These are phyloP conservation scores for Apiotrichum porosum DNA, from an alignment of 1,284 basidiomycete species.

Conservation along the genomic window DNA sequence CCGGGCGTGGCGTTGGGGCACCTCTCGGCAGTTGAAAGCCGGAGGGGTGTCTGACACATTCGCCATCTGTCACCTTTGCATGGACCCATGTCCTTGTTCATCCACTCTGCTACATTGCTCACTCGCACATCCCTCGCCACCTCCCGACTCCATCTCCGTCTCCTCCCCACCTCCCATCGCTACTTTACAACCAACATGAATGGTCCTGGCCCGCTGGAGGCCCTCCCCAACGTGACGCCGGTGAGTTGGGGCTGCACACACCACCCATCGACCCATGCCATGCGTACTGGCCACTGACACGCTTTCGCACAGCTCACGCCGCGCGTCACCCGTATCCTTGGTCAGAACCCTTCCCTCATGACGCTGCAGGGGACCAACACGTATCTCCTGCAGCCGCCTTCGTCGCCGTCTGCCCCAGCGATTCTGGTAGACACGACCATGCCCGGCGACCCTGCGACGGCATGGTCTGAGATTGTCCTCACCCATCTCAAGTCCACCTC, in stretches of 20 bases:
- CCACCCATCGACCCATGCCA: neutral
- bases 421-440: slow-evolving; percentile 81
- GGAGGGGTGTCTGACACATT: too few relatives aligned
- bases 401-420: slow-evolving; percentile 61
- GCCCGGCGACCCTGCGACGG: slow-evolving; percentile 56
- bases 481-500: slow-evolving; percentile 21
- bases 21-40: too few relatives aligned
- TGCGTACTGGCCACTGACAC: neutral
- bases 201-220: slow-evolving; percentile 19
- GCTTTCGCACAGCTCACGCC: slow-evolving; percentile 37
- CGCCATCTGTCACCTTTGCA: too few relatives aligned
- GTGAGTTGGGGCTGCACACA: slow-evolving; percentile 14
- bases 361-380: slow-evolving; percentile 95
- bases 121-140: too few relatives aligned
- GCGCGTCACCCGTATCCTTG: slow-evolving; percentile 51
- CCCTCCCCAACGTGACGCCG: slow-evolving; percentile 33
- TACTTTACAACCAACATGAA: slow-evolving; percentile 7
- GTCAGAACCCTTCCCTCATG: slow-evolving; percentile 83
- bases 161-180: too few relatives aligned
- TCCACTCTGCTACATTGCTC: too few relatives aligned
- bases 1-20: too few relatives aligned
- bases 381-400: slow-evolving; percentile 62
- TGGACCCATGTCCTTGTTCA: too few relatives aligned
- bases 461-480: slow-evolving; percentile 37
- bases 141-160: too few relatives aligned